Evolutionary conservation across 2,329 filamentous ascomycete genomes (phyloP), one percentile per base, ranked within the genome.

Genomic region (Verticillium dahliae): DNA sequence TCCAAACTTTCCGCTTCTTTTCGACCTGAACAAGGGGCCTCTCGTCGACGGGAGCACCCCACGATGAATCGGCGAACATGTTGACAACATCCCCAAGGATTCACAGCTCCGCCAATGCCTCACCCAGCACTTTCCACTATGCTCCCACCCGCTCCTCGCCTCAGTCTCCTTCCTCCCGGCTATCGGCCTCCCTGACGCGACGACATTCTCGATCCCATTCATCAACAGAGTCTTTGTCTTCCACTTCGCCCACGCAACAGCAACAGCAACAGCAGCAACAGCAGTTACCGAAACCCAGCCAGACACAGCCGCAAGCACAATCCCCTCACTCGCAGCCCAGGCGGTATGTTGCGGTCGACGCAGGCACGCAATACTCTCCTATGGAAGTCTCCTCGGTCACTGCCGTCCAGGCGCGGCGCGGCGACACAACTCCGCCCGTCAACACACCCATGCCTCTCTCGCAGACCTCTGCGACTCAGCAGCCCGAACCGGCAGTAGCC

Each of bases 51-150:
- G 33, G 54, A 56, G 54, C 33, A 56, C 27, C 33, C 58, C 60
- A 81, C 74, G 72, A 82, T 80, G 80, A 75, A 74, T 73, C 74
- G 74, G 74, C 74, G 76, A 83, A 74, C 78, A 85, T 85, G 83
- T 80, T 85, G 80, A 83, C 81, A 73, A 82, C 81, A 71, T 85
- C 82, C 69, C 81, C 82, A 64, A 75, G 80, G 67, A 75, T 80
- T 69, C 71, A 80, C 71, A 74, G 74, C 70, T 76, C 81, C 67
- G 76, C 80, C 75, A 83, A 79, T 78, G 77, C 79, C 70, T 84
- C 82, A 58, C 81, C 82, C 64, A 74, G 69, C 68, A 74, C 75
- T 68, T 76, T 80, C 71, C 78, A 80, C 69, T 81, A 81, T 79
- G 78, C 77, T 68, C 74, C 81, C 74, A 72, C 75, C 67, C 72